These are phyloP conservation scores for Lipomyces japonicus DNA, from an alignment of 805 yeast genomes.

Conservation along the genomic window DNA sequence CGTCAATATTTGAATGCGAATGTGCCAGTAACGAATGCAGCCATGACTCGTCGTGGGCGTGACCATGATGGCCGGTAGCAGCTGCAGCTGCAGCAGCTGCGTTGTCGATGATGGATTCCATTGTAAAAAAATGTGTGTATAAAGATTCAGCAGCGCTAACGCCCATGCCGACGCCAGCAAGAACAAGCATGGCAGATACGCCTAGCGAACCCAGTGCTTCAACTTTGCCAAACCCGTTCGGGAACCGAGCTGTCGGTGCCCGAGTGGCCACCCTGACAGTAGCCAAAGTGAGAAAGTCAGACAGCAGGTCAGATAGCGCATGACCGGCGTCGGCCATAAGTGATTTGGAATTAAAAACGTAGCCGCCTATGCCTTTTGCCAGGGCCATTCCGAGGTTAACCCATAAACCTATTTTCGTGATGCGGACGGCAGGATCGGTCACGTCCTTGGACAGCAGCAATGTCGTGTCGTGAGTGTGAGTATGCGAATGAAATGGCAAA, in stretches of 20 bases:
- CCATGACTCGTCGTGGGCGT: constrained; percentile 1
- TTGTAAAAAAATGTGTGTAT: constrained; percentile 15
- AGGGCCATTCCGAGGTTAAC: constrained; percentile 83
- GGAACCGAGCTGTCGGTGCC: constrained; percentile 58
- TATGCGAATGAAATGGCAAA: constrained; percentile 21
- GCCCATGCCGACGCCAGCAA: constrained; percentile 90
- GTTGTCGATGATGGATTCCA: neutral
- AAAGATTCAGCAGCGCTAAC: constrained; percentile 48
- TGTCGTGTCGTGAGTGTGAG: constrained; percentile 16
- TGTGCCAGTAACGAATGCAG: constrained; percentile 37
- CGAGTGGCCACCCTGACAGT: constrained; percentile 76
- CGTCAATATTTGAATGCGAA: constrained; percentile 45
- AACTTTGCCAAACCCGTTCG: constrained; percentile 87
- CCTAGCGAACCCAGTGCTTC: constrained; percentile 90
- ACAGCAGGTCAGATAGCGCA: constrained; percentile 82
- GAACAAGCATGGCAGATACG: constrained; percentile 74
- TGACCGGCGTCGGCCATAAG: constrained; percentile 92
- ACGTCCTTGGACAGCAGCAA: constrained; percentile 39
- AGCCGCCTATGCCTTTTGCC: constrained; percentile 84
- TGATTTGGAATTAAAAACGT: constrained; percentile 91
- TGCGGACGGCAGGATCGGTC: constrained; percentile 80
- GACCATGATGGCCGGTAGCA: constrained; percentile 5
- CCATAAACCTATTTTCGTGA: constrained; percentile 85
- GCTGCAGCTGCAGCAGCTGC: constrained; percentile 3
- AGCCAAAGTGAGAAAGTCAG: constrained; percentile 82